Base-by-base conservation (phyloP, 768 basidiomycete genomes). In the Leucosporidium creatinivorum region DNA sequence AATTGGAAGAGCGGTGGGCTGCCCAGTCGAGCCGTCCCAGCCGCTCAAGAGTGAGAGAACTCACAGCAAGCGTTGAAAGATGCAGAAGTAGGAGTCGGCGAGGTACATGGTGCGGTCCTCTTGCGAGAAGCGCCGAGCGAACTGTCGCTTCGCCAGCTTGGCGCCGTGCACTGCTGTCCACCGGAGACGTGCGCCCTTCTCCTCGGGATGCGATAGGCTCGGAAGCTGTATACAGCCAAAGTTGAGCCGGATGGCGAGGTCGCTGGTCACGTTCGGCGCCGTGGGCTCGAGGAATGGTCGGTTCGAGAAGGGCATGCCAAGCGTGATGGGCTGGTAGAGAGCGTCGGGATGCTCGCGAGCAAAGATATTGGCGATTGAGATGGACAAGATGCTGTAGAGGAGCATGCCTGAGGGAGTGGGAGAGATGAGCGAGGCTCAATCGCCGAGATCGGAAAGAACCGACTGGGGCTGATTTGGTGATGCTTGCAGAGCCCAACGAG, bases 251-350 rank as follows among this genome's bases (percentile, higher is more conserved):
- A 71, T 67, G 0, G 70, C 63, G 28, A 65, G 51, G 58, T 71
- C 70, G 21, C 7, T 54, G 19, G 25, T 18, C 28, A 10, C n/a
- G 49, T 23, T 28, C 2, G 47, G 30, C 13, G n/a, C 25, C 1
- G 8, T 3, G 21, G 25, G 51, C 12, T 59, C 50, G 47, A 65
- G 66, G 54, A 65, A 62, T 2, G 49, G 66, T 0, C 70, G 70
- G 19, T 61, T 23, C 4, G 70, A 71, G 58, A 68, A 65, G 44
- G 70, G 70, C 49, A 71, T 67, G 10, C 70, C 70, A 44, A 71
- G 9, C 7, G 68, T 33, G 66, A 71, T 30, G 18, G 70, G 70
- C 5, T 60, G 63, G 58, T 71, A 71, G 6, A 61, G 57, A 4
- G 48, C 25, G 15, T 5, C 1, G 1, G 63, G 52, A 19, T 68